Percentiles rank a stretch among this genome's conserved stretches.
phyloP scores from a whole-genome alignment of 768 basidiomycete species.

The Holtermanniella nyarrowii region DNA sequence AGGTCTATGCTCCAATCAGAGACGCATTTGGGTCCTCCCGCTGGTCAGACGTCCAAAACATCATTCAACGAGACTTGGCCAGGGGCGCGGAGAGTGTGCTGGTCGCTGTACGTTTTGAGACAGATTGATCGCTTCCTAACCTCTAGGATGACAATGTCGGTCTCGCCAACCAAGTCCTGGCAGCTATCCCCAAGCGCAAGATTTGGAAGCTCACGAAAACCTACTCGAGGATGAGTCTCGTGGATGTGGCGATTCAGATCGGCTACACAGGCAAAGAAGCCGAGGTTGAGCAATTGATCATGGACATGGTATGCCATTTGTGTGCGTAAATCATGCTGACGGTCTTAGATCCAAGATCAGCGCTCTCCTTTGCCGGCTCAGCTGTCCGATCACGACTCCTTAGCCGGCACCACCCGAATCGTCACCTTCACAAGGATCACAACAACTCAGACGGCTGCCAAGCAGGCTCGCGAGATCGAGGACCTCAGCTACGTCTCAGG shows the following conservation, averaged over 20 bases:
- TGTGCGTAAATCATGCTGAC: too few relatives aligned
- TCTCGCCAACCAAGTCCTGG: conserved; percentile 21
- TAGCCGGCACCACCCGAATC: not conserved
- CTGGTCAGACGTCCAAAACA: conserved; percentile 16
- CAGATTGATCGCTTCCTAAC: not conserved
- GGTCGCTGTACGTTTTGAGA: not conserved
- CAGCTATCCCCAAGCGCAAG: conserved; percentile 13
- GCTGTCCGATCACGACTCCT: not conserved
- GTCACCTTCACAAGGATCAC: not conserved
- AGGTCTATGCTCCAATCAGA: conserved; percentile 19
- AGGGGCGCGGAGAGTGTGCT: not conserved
- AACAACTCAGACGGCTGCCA: not conserved
- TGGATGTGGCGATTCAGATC: conserved; percentile 15
- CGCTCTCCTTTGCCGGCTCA: not conserved
- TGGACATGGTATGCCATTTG: not conserved
- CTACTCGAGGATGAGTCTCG: conserved; percentile 21
- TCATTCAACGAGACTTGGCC: not conserved
- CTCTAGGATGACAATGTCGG: conserved; percentile 28
- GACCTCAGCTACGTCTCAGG: not conserved
- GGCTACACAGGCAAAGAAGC: not conserved
- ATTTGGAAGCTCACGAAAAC: conserved; percentile 17
- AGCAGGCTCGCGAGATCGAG: not conserved
- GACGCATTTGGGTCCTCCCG: conserved; percentile 18
- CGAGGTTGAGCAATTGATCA: not conserved
- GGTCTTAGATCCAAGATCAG: not conserved